Conservation (phyloP, 208 protist genomes). For the Acanthamoeba triangularis region DNA sequence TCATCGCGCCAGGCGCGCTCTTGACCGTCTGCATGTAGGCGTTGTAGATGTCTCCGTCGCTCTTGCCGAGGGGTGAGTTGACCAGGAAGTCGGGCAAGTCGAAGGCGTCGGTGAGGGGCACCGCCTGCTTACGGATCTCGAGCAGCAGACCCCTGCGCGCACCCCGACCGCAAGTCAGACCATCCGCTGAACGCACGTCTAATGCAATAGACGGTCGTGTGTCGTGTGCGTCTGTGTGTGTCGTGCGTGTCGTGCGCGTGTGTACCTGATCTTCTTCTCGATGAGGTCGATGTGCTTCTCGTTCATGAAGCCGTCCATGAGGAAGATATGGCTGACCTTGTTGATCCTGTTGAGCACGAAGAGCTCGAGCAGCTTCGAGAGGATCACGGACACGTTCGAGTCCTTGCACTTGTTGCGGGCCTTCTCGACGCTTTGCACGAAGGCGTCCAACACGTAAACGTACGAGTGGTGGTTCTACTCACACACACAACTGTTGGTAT, state of each 20-base stretch:
- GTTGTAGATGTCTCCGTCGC: constrained; percentile 72
- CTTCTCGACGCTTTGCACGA: not conserved
- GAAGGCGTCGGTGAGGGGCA: constrained; percentile 69
- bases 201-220: too few species aligned
- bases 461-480: not conserved
- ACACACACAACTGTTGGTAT: not conserved
- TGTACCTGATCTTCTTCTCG: constrained; percentile 54
- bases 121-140: constrained; percentile 53
- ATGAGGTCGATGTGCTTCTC: constrained; percentile 70
- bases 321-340: constrained; percentile 8
- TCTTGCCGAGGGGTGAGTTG: constrained; percentile 66
- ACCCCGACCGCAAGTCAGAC: too few species aligned
- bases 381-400: not conserved
- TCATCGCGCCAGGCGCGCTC: not conserved
- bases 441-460: not conserved
- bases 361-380: constrained; percentile 56
- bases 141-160: not conserved
- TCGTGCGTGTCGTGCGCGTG: too few species aligned
- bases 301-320: constrained; percentile 53
- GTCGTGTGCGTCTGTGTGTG: too few species aligned
- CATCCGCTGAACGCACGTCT: too few species aligned
- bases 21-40: constrained; percentile 60
- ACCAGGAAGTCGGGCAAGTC: constrained; percentile 51
- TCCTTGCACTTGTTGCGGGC: not conserved
- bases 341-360: constrained; percentile 29